Conservation (phyloP, 768 basidiomycete species). For the Inosperma sp. region DNA sequence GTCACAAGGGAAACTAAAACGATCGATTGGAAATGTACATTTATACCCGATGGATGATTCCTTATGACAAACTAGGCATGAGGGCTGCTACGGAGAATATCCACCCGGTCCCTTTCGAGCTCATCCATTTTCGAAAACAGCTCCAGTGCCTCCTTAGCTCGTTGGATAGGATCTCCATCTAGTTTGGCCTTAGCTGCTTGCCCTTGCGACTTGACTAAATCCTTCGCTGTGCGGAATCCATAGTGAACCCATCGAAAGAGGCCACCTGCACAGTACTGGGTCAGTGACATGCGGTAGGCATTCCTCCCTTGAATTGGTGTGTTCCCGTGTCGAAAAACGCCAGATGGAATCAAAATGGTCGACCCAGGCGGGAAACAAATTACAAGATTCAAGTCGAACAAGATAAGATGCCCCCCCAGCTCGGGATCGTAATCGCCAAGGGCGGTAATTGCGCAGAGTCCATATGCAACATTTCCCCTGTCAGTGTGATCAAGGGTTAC, state of each 20-base stretch:
- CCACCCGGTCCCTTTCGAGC: too few species aligned
- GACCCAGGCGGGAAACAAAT: conserved; percentile 4
- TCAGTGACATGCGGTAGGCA: not conserved
- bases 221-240: not conserved
- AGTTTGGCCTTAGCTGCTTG: not conserved
- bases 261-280: conserved; percentile 1
- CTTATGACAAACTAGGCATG: too few species aligned
- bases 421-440: conserved; percentile 2
- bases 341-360: conserved; percentile 5
- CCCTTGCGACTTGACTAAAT: not conserved
- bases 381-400: not conserved
- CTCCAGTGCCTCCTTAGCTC: too few species aligned
- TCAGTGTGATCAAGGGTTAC: not conserved
- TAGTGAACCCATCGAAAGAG: conserved; percentile 2
- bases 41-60: too few species aligned
- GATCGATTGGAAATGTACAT: too few species aligned
- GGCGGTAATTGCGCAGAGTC: conserved; percentile 3
- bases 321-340: not conserved
- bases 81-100: too few species aligned
- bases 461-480: not conserved
- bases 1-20: too few species aligned
- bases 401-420: conserved; percentile 1
- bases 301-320: not conserved
- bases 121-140: too few species aligned
- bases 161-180: too few species aligned